Percentiles rank a stretch among this genome's conserved stretches.
Evolutionary conservation across 306 rosid species (phyloP).

Genomic region (Sophora flavescens): DNA sequence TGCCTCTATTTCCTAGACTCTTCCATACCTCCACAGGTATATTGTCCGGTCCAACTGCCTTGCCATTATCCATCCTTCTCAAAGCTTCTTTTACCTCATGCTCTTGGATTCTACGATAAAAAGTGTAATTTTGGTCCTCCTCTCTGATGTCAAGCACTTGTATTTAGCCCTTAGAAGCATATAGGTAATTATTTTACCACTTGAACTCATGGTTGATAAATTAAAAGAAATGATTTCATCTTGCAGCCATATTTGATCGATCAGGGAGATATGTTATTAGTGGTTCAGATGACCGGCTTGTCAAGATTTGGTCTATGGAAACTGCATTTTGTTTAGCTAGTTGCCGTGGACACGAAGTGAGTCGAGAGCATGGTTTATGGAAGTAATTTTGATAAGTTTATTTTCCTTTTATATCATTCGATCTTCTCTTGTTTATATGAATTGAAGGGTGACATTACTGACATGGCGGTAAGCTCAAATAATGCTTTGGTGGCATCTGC

Average conservation of each 20-base stretch:
- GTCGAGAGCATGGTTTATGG: constrained; percentile 52
- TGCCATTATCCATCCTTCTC: too few species aligned
- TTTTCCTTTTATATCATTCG: constrained; percentile 35
- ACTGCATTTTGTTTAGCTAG: constrained; percentile 91
- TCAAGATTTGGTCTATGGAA: constrained; percentile 97
- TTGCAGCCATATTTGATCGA: constrained; percentile 92
- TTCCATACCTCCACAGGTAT: too few species aligned
- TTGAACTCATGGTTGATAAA: constrained; percentile 19
- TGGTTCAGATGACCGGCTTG: constrained; percentile 94
- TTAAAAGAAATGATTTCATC: constrained; percentile 45
- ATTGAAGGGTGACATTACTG: constrained; percentile 85
- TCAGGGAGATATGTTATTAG: constrained; percentile 90
- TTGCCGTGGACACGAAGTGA: constrained; percentile 94
- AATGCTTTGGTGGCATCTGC: constrained; percentile 93
- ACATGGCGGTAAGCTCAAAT: constrained; percentile 72
- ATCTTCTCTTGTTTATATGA: constrained; percentile 43
- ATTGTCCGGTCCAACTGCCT: too few species aligned
- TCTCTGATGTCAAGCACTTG: too few species aligned
- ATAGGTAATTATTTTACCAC: constrained; percentile 22
- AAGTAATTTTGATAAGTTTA: constrained; percentile 32
- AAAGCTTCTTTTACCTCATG: too few species aligned
- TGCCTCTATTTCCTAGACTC: too few species aligned
- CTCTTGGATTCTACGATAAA: too few species aligned
- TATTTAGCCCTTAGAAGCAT: constrained; percentile 19
- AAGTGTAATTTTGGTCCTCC: too few species aligned